Conservation (phyloP, 2,329 filamentous ascomycete genomes). For the Nemania diffusa region DNA sequence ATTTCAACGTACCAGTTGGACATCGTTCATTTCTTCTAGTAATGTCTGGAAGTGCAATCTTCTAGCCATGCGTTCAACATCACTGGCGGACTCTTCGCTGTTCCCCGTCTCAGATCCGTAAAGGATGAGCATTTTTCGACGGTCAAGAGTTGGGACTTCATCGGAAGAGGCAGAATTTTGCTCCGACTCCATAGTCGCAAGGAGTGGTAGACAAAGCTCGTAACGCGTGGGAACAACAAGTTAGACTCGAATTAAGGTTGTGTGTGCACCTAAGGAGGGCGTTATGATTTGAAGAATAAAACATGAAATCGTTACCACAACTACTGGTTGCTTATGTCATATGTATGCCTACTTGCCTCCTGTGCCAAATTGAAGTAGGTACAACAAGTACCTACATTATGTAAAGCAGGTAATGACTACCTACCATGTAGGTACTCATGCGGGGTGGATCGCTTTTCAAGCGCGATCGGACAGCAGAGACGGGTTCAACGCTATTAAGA, state of each 20-base stretch:
- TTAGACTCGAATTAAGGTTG: not conserved
- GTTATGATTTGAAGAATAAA: not conserved
- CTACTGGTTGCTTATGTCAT: too few relatives aligned
- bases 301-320: not conserved
- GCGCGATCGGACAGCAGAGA: not conserved
- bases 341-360: not conserved
- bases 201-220: constrained; percentile 1
- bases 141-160: constrained; percentile 42
- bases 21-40: constrained; percentile 79
- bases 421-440: not conserved
- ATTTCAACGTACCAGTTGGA: constrained; percentile 75
- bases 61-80: constrained; percentile 79
- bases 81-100: constrained; percentile 88
- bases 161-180: constrained; percentile 38
- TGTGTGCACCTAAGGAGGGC: not conserved
- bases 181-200: constrained; percentile 38
- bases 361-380: too few relatives aligned
- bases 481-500: too few relatives aligned
- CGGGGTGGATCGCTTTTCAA: not conserved
- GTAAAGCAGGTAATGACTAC: too few relatives aligned
- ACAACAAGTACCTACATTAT: too few relatives aligned
- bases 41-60: constrained; percentile 81
- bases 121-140: constrained; percentile 72
- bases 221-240: constrained; percentile 1
- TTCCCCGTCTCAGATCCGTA: constrained; percentile 98